Conservation (phyloP, 2,329 filamentous ascomycete genomes). For the Lecanicillium sp. region DNA sequence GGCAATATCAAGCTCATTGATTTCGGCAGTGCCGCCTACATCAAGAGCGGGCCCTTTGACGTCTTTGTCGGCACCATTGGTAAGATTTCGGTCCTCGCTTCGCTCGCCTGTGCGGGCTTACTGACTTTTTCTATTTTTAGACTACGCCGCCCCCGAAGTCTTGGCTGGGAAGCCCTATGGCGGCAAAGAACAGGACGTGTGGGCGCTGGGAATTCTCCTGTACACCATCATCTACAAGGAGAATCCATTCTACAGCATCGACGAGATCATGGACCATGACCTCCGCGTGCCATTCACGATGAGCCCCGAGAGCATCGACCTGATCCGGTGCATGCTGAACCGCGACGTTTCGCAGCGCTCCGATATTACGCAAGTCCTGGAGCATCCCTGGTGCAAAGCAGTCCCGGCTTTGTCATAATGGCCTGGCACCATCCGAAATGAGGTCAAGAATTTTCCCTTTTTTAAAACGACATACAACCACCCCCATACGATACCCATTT, state of each 20-base stretch:
- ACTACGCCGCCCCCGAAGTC: constrained; percentile 98
- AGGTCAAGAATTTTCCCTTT: constrained; percentile 1
- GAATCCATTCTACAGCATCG: constrained; percentile 97
- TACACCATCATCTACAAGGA: constrained; percentile 99
- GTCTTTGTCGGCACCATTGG: constrained; percentile 98
- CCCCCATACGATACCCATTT: constrained; percentile 8
- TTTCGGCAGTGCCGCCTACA: constrained; percentile 96
- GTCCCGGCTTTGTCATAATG: too few relatives aligned
- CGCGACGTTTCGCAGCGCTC: constrained; percentile 77
- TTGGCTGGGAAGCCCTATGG: constrained; percentile 86
- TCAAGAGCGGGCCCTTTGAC: constrained; percentile 96
- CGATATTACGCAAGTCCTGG: constrained; percentile 80
- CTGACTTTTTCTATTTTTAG: constrained; percentile 38
- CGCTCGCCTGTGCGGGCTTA: not conserved
- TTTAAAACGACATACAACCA: constrained; percentile 3
- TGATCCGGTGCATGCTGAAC: constrained; percentile 88
- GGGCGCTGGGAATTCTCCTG: constrained; percentile 91
- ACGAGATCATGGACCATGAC: constrained; percentile 98
- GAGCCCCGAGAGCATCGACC: constrained; percentile 86
- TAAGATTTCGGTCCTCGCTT: constrained; percentile 39
- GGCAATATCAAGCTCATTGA: constrained; percentile 96
- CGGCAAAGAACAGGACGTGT: constrained; percentile 96
- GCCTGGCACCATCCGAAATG: constrained; percentile 6
- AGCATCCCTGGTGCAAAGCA: constrained; percentile 71
- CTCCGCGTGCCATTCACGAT: constrained; percentile 82